Evolutionary conservation across 2,329 filamentous ascomycete genomes (phyloP), one percentile per base, ranked within the genome.

Genomic region (Dothistroma pini): DNA sequence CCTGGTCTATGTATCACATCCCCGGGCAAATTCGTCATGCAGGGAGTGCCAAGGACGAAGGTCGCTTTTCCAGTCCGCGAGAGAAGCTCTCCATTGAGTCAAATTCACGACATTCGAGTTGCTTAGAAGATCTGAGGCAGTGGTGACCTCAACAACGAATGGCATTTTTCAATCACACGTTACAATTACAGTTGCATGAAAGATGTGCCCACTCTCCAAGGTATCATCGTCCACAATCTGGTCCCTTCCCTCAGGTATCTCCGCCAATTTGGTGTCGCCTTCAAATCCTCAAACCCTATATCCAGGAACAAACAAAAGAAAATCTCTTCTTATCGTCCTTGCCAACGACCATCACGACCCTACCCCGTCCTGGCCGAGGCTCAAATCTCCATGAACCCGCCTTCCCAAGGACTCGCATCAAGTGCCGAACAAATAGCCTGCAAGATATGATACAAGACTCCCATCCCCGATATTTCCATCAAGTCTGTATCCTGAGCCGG

Each of bases 101-200:
- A 38, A 3, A 11, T 7, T 11, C 34, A 38, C 34, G 14, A 14
- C 66, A n/a, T n/a, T n/a, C n/a, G n/a, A n/a, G 62, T 34, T 58
- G 62, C 44, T 65, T 58, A 11, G 34, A 16, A 38, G 3, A 38
- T 11, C 34, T 38, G 4, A 38, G 6, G 25, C 25, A 29, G 25
- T 29, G 25, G 25, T 38, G 9, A 38, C 2, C 14, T 11, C 10
- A 38, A 7, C 14, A 38, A 38, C 34, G 34, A 38, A 38, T 38
- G 34, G 34, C 14, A 38, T 38, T 38, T 2, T 29, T 38, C 10
- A 38, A 44, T 14, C 16, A 19, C 7, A n/a, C 41, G 4, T 19
- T 44, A 44, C 16, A 9, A 19, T 19, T 44, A 44, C 41, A 44
- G 41, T 44, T 19, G n/a, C 41, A 44, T 14, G n/a, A 44, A 6